Conservation (phyloP, 768 basidiomycete genomes). For the Serendipita sp. region DNA sequence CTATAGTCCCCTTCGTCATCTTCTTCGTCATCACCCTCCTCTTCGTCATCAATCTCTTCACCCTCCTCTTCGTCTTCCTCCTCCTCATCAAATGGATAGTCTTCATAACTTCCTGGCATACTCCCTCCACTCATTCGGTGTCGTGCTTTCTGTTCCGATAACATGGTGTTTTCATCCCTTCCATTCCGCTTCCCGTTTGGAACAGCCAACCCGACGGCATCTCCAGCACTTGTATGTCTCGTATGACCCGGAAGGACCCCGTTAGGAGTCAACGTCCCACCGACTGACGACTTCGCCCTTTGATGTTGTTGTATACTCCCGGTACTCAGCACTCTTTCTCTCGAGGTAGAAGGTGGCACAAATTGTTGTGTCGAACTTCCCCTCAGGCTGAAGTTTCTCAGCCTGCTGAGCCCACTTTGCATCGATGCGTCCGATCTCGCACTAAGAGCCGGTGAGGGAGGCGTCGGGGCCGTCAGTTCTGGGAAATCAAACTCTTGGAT, state of each 20-base stretch:
- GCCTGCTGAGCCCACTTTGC: slow-evolving; percentile 50
- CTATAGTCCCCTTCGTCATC: slow-evolving; percentile 20
- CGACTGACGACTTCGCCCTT: slow-evolving; percentile 62
- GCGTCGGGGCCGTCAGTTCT: slow-evolving; percentile 34
- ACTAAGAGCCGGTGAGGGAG: slow-evolving; percentile 85
- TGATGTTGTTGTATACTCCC: slow-evolving; percentile 22
- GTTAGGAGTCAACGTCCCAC: slow-evolving; percentile 17
- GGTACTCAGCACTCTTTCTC: slow-evolving; percentile 8
- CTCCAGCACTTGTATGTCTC: slow-evolving; percentile 24
- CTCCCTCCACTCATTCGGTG: slow-evolving; percentile 9
- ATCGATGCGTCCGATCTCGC: slow-evolving; percentile 80
- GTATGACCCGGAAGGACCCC: neutral
- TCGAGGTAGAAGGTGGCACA: slow-evolving; percentile 1
- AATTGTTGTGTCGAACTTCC: slow-evolving; percentile 18
- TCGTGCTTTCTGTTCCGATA: neutral
- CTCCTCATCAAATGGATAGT: slow-evolving; percentile 19
- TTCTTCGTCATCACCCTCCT: slow-evolving; percentile 16
- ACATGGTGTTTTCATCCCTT: slow-evolving; percentile 20
- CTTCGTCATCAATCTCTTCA: slow-evolving; percentile 20
- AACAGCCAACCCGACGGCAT: slow-evolving; percentile 32
- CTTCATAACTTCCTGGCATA: slow-evolving; percentile 8
- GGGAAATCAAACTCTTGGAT: slow-evolving; percentile 66
- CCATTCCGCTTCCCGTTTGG: slow-evolving; percentile 28
- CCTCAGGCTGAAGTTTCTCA: slow-evolving; percentile 63
- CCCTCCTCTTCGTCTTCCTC: slow-evolving; percentile 26